Percentiles rank a stretch among this genome's conserved stretches.
These are phyloP conservation scores for Starmerella sp. DNA, from an alignment of 805 yeast species.

Conservation along the genomic window DNA sequence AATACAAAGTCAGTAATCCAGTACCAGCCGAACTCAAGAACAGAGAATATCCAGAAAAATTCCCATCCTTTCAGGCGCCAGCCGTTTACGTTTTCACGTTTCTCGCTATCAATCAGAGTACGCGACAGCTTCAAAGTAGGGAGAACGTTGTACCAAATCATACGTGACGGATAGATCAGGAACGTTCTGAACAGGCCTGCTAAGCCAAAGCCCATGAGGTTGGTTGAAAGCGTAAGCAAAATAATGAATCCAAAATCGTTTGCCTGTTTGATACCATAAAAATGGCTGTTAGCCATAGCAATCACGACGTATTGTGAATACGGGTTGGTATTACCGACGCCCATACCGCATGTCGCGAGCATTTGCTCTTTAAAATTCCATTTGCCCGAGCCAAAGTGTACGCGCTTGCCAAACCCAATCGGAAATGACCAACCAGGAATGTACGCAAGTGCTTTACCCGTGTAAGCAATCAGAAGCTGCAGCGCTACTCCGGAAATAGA, in stretches of 20 bases:
- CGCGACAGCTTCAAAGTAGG: conserved; percentile 41
- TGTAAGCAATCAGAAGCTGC: conserved; percentile 50
- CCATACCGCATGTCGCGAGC: conserved; percentile 20
- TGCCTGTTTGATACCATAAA: conserved; percentile 6
- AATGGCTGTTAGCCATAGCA: conserved; percentile 10
- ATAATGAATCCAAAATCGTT: conserved; percentile 41
- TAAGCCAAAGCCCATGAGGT: conserved; percentile 54
- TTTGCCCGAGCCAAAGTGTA: conserved; percentile 46
- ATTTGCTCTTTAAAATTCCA: conserved; percentile 24
- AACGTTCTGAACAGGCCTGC: conserved; percentile 55
- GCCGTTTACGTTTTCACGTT: conserved; percentile 35
- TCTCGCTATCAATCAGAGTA: conserved; percentile 31
- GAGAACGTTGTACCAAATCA: conserved; percentile 44
- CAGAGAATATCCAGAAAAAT: conserved; percentile 39
- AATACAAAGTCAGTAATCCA: conserved; percentile 62
- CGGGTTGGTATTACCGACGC: conserved; percentile 20
- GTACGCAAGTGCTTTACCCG: conserved; percentile 38
- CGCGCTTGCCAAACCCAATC: conserved; percentile 10
- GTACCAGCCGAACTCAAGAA: conserved; percentile 42
- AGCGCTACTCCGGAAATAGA: conserved; percentile 41
- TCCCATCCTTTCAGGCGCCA: conserved; percentile 46
- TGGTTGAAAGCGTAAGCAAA: conserved; percentile 44
- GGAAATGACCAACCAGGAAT: conserved; percentile 17
- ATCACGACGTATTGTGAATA: conserved; percentile 11
- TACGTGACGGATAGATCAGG: conserved; percentile 40